Conservation (phyloP, 2,329 filamentous ascomycete genomes). For the Esteya vermicola region DNA sequence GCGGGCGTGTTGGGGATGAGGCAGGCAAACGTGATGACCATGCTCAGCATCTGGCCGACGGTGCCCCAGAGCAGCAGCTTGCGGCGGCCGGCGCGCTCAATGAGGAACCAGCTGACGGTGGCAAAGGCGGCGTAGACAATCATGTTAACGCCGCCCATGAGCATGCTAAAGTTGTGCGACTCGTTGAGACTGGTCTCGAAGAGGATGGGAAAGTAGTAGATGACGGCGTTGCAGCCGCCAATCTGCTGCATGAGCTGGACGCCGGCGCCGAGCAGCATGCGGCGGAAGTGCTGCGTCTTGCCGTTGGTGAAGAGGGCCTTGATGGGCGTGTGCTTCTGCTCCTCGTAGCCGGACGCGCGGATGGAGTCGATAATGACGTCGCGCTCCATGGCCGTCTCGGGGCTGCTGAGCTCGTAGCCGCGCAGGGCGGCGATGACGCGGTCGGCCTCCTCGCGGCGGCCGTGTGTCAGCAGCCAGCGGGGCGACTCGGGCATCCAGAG, state of each 20-base stretch:
- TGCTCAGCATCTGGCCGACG: constrained; percentile 18
- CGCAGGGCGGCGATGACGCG: constrained; percentile 17
- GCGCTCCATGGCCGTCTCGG: constrained; percentile 31
- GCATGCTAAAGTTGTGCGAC: too few relatives aligned
- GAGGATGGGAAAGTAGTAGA: constrained; percentile 20
- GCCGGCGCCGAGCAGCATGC: neutral
- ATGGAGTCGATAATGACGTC: constrained; percentile 14
- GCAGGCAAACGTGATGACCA: constrained; percentile 22
- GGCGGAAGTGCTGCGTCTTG: neutral
- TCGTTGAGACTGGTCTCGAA: too few relatives aligned
- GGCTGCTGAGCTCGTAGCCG: constrained; percentile 16
- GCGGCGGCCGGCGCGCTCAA: constrained; percentile 21
- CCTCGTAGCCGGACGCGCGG: constrained; percentile 41
- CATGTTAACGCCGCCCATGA: too few relatives aligned
- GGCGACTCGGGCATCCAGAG: constrained; percentile 25
- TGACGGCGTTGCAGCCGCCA: constrained; percentile 40
- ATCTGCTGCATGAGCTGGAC: constrained; percentile 6
- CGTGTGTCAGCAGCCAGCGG: constrained; percentile 23
- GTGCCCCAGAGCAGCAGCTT: constrained; percentile 28
- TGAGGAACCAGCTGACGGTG: too few relatives aligned
- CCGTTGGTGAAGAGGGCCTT: constrained; percentile 14
- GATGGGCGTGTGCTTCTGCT: constrained; percentile 47
- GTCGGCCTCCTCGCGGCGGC: constrained; percentile 19
- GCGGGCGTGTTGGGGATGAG: constrained; percentile 11
- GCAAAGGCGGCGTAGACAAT: too few relatives aligned